Evolutionary conservation across 768 basidiomycete genomes (phyloP), one percentile per base, ranked within the genome.

Genomic region (Mycena kentingensis): DNA sequence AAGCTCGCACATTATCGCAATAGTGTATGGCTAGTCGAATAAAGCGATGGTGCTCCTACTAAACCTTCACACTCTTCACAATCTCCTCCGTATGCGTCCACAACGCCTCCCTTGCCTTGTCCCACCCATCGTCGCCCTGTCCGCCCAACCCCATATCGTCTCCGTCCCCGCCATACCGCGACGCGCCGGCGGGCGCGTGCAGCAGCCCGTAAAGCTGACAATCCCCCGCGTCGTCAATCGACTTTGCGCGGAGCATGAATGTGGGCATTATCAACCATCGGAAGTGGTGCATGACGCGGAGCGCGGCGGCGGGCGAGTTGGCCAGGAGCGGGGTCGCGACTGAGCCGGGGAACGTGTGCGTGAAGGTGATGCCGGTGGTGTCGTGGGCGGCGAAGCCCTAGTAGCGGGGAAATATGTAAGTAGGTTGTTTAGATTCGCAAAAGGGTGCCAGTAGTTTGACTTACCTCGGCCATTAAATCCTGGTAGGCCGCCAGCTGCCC

Each of bases 391-490:
- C 52, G 47, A 48, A 54, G 38, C 46, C 21, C 52, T 54, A 27
- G 12, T 18, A 37, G 29, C 12, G 19, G 26, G 1, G 34, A 43
- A 29, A 16, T 11, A 28, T 8, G 16, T 18, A 31, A 21, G 3
- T n/a, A n/a, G n/a, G n/a, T n/a, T n/a, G n/a, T n/a, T n/a, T n/a
- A n/a, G n/a, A n/a, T n/a, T n/a, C n/a, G n/a, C n/a, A n/a, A n/a
- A n/a, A n/a, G n/a, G n/a, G n/a, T n/a, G n/a, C n/a, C n/a, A n/a
- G n/a, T n/a, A n/a, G n/a, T n/a, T n/a, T n/a, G n/a, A 26, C 39
- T 22, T 15, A 54, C 46, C 46, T 54, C 47, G 4, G 47, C 42
- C 27, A 54, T 42, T 10, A 48, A 32, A 39, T 54, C 53, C 35
- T 49, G 53, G 21, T 54, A 49, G 2, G 32, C 22, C 32, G 53